Conservation (phyloP, 2,329 filamentous ascomycete genomes). For the Xylariaceae sp. region DNA sequence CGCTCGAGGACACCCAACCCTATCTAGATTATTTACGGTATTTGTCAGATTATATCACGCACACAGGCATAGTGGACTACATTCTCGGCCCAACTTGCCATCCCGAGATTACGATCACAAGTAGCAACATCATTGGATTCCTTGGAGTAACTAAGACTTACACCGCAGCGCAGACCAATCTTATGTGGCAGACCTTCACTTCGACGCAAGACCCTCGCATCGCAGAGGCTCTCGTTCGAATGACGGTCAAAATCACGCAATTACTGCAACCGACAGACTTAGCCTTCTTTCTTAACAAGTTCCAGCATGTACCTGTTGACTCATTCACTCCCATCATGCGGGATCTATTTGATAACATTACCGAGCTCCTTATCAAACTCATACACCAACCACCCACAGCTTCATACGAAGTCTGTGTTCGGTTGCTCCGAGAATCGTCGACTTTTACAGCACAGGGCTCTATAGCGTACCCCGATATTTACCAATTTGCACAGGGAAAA, state of each 20-base stretch:
- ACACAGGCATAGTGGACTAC: conserved; percentile 79
- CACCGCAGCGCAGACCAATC: conserved; percentile 72
- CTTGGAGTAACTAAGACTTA: conserved; percentile 80
- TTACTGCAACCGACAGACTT: conserved; percentile 58
- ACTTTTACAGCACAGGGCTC: conserved; percentile 58
- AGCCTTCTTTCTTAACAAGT: conserved; percentile 73
- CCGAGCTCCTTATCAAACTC: conserved; percentile 56
- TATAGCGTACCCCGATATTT: conserved; percentile 65
- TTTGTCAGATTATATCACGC: conserved; percentile 71
- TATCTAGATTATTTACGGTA: conserved; percentile 61
- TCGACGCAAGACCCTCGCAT: conserved; percentile 83
- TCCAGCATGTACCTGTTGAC: conserved; percentile 67
- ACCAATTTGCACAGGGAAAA: conserved; percentile 66
- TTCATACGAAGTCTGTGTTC: conserved; percentile 62
- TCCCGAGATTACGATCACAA: conserved; percentile 83
- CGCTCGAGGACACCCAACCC: conserved; percentile 40
- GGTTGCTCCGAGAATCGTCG: conserved; percentile 75
- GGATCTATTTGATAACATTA: conserved; percentile 63
- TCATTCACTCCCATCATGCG: conserved; percentile 67
- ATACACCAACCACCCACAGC: conserved; percentile 31
- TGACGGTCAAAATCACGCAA: conserved; percentile 59
- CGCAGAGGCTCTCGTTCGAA: conserved; percentile 77
- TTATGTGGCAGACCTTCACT: conserved; percentile 82
- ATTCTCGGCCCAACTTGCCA: conserved; percentile 91
- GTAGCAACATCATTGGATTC: conserved; percentile 85